phyloP scores from a whole-genome alignment of 202 grass and related monocot species.

The Bolboschoenoplectus hybrid region DNA sequence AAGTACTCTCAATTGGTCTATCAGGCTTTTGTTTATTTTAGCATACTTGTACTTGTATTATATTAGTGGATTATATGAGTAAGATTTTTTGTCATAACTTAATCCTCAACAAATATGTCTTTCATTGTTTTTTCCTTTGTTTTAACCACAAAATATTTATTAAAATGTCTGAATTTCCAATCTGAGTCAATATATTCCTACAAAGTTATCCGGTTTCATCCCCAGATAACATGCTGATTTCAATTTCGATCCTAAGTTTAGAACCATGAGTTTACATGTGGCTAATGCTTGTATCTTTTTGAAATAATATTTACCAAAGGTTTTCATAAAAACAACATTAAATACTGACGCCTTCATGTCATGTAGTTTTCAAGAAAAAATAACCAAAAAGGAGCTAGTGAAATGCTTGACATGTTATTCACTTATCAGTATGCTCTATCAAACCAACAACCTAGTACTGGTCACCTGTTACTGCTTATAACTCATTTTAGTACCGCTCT shows the following conservation, averaged over 20 bases:
- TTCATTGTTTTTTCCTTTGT: background rate
- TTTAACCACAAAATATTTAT: background rate
- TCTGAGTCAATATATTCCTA: background rate
- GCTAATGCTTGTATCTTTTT: conserved; percentile 37
- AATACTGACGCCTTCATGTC: background rate
- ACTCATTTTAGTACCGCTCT: conserved; percentile 25
- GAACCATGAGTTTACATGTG: conserved; percentile 5
- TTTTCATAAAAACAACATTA: background rate
- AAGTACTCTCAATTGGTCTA: background rate
- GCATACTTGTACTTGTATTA: background rate
- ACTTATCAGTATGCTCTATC: background rate
- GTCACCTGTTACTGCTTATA: background rate
- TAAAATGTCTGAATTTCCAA: background rate
- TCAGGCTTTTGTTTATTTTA: conserved; percentile 3
- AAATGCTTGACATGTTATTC: background rate
- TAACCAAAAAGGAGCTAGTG: background rate
- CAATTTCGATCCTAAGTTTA: background rate
- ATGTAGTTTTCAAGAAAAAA: background rate
- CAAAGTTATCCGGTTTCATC: background rate
- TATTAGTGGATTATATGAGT: background rate
- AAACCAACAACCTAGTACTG: background rate
- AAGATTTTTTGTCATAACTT: background rate
- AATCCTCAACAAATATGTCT: background rate
- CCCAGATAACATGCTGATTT: background rate
- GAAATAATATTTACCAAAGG: background rate